Conservation (phyloP, 2,329 filamentous ascomycete species). For the Camptophora hylomeconis region DNA sequence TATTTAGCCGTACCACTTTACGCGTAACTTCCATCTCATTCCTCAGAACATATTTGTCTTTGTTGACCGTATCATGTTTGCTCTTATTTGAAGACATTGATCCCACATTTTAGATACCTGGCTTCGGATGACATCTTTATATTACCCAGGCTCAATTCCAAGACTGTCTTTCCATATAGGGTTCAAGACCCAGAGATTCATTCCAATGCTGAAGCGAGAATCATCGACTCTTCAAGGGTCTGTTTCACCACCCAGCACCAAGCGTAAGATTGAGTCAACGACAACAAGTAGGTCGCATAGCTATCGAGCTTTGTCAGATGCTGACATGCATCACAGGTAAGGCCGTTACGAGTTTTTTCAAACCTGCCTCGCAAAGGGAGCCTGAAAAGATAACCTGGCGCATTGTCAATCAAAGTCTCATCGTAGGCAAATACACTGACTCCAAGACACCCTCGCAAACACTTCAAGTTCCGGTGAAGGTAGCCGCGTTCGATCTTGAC, state of each 20-base stretch:
- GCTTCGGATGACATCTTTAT: too few species aligned
- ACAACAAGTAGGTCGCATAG: conserved; percentile 35
- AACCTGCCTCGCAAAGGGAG: conserved; percentile 69
- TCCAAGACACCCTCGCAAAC: conserved; percentile 6
- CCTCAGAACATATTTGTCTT: too few species aligned
- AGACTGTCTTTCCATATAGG: too few species aligned
- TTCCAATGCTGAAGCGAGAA: conserved; percentile 26
- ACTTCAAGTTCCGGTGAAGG: conserved; percentile 14
- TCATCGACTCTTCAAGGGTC: conserved; percentile 25
- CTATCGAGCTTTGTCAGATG: not conserved
- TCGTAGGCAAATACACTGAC: conserved; percentile 55
- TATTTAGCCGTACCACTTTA: too few species aligned
- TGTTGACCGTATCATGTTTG: too few species aligned
- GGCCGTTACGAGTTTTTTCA: conserved; percentile 76
- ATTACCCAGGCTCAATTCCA: too few species aligned
- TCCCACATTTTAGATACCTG: too few species aligned
- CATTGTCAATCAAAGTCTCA: conserved; percentile 52
- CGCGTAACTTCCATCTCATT: too few species aligned
- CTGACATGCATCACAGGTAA: conserved; percentile 19
- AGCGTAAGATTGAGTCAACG: conserved; percentile 40
- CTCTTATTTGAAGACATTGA: too few species aligned
- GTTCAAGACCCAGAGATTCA: too few species aligned
- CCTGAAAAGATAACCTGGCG: conserved; percentile 63
- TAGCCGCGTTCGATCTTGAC: conserved; percentile 46
- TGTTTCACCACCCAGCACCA: conserved; percentile 45